A percentile compares a stretch with the other conserved stretches of the same genome.
Evolutionary conservation across 2,329 filamentous ascomycete genomes (phyloP).

Genomic region (Colletotrichum chrysophilum): DNA sequence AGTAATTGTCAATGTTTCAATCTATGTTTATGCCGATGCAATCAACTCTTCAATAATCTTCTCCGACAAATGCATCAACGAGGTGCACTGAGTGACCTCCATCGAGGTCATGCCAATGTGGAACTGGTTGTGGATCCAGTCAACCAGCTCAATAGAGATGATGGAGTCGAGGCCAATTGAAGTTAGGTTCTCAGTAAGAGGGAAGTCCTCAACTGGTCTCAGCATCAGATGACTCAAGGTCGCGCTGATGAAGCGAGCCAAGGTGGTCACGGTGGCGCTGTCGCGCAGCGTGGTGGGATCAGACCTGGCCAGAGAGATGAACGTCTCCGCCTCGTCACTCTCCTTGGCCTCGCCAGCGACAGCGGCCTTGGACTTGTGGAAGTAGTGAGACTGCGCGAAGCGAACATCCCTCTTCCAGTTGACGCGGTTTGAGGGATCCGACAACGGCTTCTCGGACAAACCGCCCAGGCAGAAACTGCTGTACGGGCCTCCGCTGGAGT

Average conservation of each 20-base stretch:
- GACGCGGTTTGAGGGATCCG: slow-evolving; percentile 2
- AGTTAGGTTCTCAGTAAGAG: background rate
- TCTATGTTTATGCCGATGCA: background rate
- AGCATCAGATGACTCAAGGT: background rate
- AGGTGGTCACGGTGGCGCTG: background rate
- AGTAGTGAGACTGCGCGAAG: slow-evolving; percentile 8
- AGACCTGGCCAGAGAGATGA: background rate
- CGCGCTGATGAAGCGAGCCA: slow-evolving; percentile 3
- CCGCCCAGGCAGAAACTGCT: slow-evolving; percentile 8
- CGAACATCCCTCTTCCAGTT: slow-evolving; percentile 8
- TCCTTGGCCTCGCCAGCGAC: background rate
- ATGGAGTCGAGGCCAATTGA: slow-evolving; percentile 8
- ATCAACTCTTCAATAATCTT: background rate
- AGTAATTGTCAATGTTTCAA: background rate
- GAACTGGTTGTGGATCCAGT: slow-evolving; percentile 15
- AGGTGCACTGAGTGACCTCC: slow-evolving; percentile 10
- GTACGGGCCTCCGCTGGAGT: background rate
- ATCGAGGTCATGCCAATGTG: background rate
- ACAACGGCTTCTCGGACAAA: background rate
- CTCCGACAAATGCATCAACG: background rate
- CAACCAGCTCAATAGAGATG: slow-evolving; percentile 11
- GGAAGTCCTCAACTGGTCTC: slow-evolving; percentile 1
- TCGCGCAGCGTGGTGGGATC: background rate
- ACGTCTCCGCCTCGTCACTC: background rate
- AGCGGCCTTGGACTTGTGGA: background rate